Conservation (phyloP, 2,329 filamentous ascomycete genomes). For the Emergomyces pasteurianus region DNA sequence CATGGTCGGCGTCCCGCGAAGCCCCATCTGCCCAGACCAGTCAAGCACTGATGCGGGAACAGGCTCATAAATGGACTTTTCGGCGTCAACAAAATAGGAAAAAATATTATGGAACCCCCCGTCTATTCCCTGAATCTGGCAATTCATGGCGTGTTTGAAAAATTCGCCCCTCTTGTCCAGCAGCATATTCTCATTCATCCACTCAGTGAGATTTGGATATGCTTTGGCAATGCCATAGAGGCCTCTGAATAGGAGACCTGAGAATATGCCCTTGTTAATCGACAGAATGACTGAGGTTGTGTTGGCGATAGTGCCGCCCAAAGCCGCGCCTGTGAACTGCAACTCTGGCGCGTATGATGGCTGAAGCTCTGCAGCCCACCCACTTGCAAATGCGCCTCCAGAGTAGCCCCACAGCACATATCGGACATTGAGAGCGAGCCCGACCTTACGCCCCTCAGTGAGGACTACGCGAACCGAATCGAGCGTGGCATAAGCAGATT, state of each 20-base stretch:
- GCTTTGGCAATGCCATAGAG: constrained; percentile 18
- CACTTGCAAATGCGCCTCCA: constrained; percentile 40
- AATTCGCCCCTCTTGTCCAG: constrained; percentile 13
- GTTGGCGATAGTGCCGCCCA: constrained; percentile 39
- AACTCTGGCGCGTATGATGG: constrained; percentile 41
- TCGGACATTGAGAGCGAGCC: constrained; percentile 20
- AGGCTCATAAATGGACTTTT: constrained; percentile 10
- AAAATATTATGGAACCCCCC: constrained; percentile 15
- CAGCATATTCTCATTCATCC: constrained; percentile 11
- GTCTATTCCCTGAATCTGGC: constrained; percentile 12
- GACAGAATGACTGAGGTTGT: constrained; percentile 25
- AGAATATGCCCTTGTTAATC: constrained; percentile 21
- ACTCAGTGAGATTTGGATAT: constrained; percentile 13
- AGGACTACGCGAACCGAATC: constrained; percentile 34
- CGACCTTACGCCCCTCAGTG: constrained; percentile 16
- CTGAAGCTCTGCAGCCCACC: constrained; percentile 41
- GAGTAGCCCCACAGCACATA: constrained; percentile 45
- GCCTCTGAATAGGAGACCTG: constrained; percentile 26
- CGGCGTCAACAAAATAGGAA: constrained; percentile 11
- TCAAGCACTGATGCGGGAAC: constrained; percentile 9
- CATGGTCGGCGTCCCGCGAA: constrained; percentile 33
- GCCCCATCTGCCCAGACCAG: constrained; percentile 19
- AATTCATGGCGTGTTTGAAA: constrained; percentile 12
- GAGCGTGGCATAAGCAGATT: constrained; percentile 34
- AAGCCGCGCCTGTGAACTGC: constrained; percentile 35